Base-by-base conservation (phyloP, 768 basidiomycete species). In the Paxillus ammoniavirescens region DNA sequence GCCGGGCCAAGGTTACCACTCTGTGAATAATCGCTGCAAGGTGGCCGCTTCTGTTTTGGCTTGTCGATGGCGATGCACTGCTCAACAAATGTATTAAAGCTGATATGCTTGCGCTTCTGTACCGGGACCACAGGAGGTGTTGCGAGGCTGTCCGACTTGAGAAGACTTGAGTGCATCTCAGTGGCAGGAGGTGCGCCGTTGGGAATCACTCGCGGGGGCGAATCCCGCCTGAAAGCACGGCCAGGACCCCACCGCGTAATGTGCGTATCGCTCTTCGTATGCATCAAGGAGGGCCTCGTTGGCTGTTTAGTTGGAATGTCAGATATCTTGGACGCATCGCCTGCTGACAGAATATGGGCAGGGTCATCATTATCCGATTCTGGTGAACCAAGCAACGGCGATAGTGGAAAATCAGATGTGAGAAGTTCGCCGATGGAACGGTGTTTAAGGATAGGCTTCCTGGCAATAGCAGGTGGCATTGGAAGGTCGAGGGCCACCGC, bases 51-150 rank as follows among this genome's bases (percentile, higher is more conserved):
- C 55, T 63, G 65, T 52, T 76, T 73, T 0, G 89, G 90, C 62
- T 86, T 86, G 65, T 92, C 91, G 65, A 93, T 90, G 41, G 91
- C 87, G 54, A 99, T 96, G 65, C 84, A 93, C 68, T 98, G 96
- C 69, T 97, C 91, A 37, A 99, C 96, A 66, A 95, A 97, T 0
- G 95, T 96, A 71, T 98, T 98, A 80, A 98, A 98, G 61, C 82
- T 88, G 74, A 98, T 98, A 68, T 97, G 96, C 58, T 87, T 87
- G 75, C 87, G 91, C 77, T 85, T 86, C 54, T 64, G 72, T 26
- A 53, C 56, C 49, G 51, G 56, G 40, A 42, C 14, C 8, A 60
- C 47, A 50, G 65, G 42, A 4, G 50, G n/a, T 15, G 53, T 57
- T 8, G 55, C 53, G 49, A 23, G 58, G 12, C 61, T 55, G 2